Evolutionary conservation across 305 asterid genomes (phyloP).

Genomic region (Fraxinus platypoda): DNA sequence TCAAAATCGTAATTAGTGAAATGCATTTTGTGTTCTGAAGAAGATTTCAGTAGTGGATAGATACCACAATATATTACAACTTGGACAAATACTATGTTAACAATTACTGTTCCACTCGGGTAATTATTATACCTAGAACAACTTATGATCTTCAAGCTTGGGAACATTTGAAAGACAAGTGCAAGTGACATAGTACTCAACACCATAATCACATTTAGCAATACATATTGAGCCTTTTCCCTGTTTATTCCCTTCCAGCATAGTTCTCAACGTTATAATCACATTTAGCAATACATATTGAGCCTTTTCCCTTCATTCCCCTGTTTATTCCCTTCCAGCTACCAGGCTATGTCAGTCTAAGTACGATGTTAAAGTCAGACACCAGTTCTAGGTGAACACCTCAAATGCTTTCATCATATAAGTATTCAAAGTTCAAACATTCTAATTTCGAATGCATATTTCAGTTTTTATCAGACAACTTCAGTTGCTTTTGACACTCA

Average conservation of each 20-base stretch:
- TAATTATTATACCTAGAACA: neutral
- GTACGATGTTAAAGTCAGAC: neutral
- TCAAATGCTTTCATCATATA: neutral
- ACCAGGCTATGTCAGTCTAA: neutral
- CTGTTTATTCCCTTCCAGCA: neutral
- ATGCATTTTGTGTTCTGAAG: slow-evolving; percentile 14
- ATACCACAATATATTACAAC: slow-evolving; percentile 7
- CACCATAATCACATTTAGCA: neutral
- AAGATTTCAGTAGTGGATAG: neutral
- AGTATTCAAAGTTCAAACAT: neutral
- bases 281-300: neutral
- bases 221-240: neutral
- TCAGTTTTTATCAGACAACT: neutral
- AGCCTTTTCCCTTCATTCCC: neutral
- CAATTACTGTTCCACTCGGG: neutral
- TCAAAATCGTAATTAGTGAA: slow-evolving; percentile 18
- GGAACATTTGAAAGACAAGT: neutral
- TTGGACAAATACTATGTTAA: slow-evolving; percentile 6
- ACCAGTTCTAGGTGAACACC: neutral
- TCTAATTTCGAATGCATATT: neutral
- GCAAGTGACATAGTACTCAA: slow-evolving; percentile 2
- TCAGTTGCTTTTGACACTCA: neutral
- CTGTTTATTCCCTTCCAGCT: neutral
- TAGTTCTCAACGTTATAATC: neutral
- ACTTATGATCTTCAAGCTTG: neutral